Base-by-base conservation (phyloP, 2,329 filamentous ascomycete species). In the Penicillium oxalicum region DNA sequence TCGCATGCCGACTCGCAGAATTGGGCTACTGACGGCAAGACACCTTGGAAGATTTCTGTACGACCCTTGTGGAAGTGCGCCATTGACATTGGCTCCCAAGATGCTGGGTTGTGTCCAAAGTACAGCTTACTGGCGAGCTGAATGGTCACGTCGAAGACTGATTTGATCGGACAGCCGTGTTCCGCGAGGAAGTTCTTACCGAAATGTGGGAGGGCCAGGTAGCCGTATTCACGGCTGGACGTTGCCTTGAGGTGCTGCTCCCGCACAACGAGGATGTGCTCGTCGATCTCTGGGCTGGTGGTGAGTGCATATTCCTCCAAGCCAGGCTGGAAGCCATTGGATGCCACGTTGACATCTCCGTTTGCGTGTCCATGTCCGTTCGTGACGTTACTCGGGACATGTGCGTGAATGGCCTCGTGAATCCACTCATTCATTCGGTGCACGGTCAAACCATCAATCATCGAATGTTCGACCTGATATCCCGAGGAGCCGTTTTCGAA, bases 61-160 rank as follows among this genome's bases (percentile, higher is more conserved):
- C 40, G 40, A 2, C 40, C 40, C 13, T 43, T 43, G 29, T 43
- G 40, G 40, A 43, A 43, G 27, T 43, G 40, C 11, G 40, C 40
- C 40, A 43, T 43, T 4, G 40, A 43, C 40, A 43, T 43, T 5
- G 40, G 40, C n/a, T 43, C 40, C 40, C 40, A 43, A 24, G 40
- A 43, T 27, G 40, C 40, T 2, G 40, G 40, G 40, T 43, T 43
- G 11, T 43, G 18, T 27, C 40, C 40, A 12, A 43, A 43, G 40
- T 43, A 43, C 27, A 43, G 29, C 6, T 34, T 43, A 13, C 40
- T 43, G 40, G 40, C 40, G 28, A 43, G 40, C 33, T 43, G 40
- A 32, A 43, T 43, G 32, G 40, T 43, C 4, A 43, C 40, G 18
- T 43, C 40, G 29, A 43, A 43, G 40, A 43, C 29, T 18, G 40